Conservation (phyloP, 2,329 filamentous ascomycete species). For the Aspergillus sp. region DNA sequence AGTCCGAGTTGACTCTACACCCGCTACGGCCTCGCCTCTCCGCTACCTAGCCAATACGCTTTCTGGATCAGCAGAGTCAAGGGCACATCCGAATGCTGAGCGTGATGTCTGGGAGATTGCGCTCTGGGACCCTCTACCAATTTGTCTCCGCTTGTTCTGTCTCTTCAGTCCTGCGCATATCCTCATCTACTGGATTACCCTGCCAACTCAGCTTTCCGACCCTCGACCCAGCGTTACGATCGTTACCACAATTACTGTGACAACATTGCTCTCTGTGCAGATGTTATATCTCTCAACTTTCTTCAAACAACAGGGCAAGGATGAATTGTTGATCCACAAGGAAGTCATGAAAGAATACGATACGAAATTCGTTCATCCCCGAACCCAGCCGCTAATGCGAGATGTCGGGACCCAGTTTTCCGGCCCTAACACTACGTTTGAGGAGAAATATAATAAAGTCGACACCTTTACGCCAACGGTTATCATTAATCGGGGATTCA, state of each 20-base stretch:
- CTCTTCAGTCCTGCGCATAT: slow-evolving; percentile 93
- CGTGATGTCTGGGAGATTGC: slow-evolving; percentile 94
- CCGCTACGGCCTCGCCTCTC: slow-evolving; percentile 76
- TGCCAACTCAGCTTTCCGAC: slow-evolving; percentile 77
- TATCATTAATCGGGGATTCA: slow-evolving; percentile 74
- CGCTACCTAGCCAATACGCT: slow-evolving; percentile 73
- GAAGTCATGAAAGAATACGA: slow-evolving; percentile 96
- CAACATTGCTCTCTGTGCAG: slow-evolving; percentile 75
- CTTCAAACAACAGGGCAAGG: slow-evolving; percentile 84
- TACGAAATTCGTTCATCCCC: slow-evolving; percentile 90
- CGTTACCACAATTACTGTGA: slow-evolving; percentile 78
- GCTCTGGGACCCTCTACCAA: slow-evolving; percentile 89
- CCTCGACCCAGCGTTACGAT: slow-evolving; percentile 84
- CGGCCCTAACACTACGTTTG: slow-evolving; percentile 46
- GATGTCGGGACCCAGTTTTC: slow-evolving; percentile 81
- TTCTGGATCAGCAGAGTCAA: slow-evolving; percentile 74
- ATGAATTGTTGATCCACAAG: slow-evolving; percentile 80
- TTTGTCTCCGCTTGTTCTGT: slow-evolving; percentile 81
- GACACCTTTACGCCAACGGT: slow-evolving; percentile 66
- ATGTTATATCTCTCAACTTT: slow-evolving; percentile 72
- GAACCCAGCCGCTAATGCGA: slow-evolving; percentile 78
- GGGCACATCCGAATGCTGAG: slow-evolving; percentile 74
- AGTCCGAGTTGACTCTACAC: slow-evolving; percentile 85
- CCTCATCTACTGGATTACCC: slow-evolving; percentile 84
- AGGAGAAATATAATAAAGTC: slow-evolving; percentile 57